Conservation (phyloP, 805 yeast species). For the Yamadazyma tumulicola region DNA sequence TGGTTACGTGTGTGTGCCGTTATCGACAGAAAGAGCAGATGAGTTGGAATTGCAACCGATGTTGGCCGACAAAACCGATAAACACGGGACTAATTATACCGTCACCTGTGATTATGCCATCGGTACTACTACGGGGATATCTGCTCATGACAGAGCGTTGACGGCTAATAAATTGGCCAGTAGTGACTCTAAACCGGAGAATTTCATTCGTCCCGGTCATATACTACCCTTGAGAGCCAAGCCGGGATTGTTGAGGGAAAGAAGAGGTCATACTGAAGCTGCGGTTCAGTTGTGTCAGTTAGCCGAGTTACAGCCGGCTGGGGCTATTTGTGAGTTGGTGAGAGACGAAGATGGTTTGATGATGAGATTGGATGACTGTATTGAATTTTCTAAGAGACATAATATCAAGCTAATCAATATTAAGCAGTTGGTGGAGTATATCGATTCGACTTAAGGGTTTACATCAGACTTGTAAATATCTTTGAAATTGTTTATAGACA, state of each 20-base stretch:
- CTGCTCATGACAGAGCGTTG: conserved; percentile 88
- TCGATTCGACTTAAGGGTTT: neutral
- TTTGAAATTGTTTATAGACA: neutral
- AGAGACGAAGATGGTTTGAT: conserved; percentile 90
- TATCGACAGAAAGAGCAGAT: conserved; percentile 76
- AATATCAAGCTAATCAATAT: conserved; percentile 73
- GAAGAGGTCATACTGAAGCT: conserved; percentile 98
- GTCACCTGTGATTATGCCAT: conserved; percentile 81
- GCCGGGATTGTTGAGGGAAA: conserved; percentile 72
- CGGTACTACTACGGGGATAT: conserved; percentile 95
- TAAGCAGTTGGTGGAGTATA: conserved; percentile 56
- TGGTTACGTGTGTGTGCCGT: conserved; percentile 93
- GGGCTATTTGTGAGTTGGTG: conserved; percentile 90
- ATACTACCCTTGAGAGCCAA: conserved; percentile 88
- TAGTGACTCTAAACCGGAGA: conserved; percentile 50
- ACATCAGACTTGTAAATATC: conserved; percentile 1
- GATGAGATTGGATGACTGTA: conserved; percentile 91
- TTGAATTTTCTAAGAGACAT: conserved; percentile 58
- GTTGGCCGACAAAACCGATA: conserved; percentile 62
- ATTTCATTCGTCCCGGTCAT: conserved; percentile 92
- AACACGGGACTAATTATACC: conserved; percentile 97
- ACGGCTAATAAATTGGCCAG: conserved; percentile 74
- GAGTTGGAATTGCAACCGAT: conserved; percentile 74
- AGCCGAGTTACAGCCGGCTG: conserved; percentile 79
- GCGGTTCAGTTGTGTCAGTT: conserved; percentile 81